Percentiles rank a stretch among this genome's conserved stretches.
Conservation (phyloP, 148 eudicot genomes). For the Cornus suecica region DNA sequence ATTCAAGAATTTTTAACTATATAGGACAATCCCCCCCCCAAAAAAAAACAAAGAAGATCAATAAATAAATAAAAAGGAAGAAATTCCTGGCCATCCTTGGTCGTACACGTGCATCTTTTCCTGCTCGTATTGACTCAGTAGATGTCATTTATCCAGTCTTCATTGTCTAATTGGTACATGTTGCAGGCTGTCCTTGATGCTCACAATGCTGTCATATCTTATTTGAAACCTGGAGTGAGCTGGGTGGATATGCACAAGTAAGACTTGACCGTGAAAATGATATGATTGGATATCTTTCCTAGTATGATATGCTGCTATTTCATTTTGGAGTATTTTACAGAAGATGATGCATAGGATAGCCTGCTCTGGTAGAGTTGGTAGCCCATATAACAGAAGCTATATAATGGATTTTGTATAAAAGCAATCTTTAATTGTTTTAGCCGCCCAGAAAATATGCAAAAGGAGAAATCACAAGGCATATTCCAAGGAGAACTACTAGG, state of each 20-base stretch:
- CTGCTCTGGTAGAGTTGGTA: neutral
- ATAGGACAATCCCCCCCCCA: no score
- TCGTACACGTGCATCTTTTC: neutral
- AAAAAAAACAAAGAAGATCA: no score
- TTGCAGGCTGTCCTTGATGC: constrained; percentile 94
- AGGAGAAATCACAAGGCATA: no score
- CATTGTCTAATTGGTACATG: constrained; percentile 2
- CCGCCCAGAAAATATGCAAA: no score
- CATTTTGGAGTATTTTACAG: neutral
- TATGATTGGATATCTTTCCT: neutral
- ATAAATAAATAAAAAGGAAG: no score
- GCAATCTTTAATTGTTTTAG: no score
- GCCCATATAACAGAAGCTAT: neutral
- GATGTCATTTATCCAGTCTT: neutral
- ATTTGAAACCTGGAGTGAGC: constrained; percentile 87
- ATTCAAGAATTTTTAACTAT: no score
- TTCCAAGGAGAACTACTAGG: no score
- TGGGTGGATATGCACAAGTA: constrained; percentile 99
- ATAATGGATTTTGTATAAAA: no score
- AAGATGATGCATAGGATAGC: neutral
- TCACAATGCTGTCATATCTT: constrained; percentile 82
- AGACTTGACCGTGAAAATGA: constrained; percentile 19
- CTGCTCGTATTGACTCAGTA: neutral
- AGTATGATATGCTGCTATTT: neutral
- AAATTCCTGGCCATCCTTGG: no score